A percentile compares a stretch with the other conserved stretches of the same genome.
Evolutionary conservation across 305 asterid species (phyloP).

Genomic region (Solanum aculeatissimum): DNA sequence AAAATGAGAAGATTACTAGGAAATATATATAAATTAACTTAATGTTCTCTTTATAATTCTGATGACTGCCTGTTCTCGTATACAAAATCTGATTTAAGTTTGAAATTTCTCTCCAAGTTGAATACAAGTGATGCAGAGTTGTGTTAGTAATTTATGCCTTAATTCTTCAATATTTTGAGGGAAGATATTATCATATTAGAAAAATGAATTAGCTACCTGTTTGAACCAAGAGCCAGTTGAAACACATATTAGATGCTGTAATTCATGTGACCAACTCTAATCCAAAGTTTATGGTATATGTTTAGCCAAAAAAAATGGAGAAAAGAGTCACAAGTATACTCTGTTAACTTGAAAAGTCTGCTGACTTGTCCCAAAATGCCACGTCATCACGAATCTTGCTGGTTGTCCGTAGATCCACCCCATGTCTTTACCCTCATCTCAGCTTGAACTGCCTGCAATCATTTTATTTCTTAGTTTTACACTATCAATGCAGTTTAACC

Average conservation of each 20-base stretch:
- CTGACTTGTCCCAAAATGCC: too few relatives aligned
- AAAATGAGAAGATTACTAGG: neutral
- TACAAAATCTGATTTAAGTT: neutral
- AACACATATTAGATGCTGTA: neutral
- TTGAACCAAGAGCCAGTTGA: neutral
- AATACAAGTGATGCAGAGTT: neutral
- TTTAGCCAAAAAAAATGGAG: neutral
- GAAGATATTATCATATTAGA: neutral
- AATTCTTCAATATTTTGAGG: neutral
- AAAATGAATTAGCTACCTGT: neutral
- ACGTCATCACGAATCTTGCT: neutral
- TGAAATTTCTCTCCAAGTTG: neutral
- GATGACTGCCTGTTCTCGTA: neutral
- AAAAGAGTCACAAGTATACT: neutral
- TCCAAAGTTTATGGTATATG: neutral
- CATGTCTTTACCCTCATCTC: slow-evolving; percentile 32
- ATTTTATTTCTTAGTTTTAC: neutral
- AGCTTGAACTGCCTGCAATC: slow-evolving; percentile 39
- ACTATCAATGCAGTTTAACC: neutral
- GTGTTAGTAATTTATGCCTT: neutral
- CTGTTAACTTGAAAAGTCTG: neutral
- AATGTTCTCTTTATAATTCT: neutral
- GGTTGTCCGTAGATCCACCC: slow-evolving; percentile 1
- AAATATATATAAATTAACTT: neutral
- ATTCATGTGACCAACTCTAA: neutral